A percentile compares a stretch with the other conserved stretches of the same genome.
These are phyloP conservation scores for Chlamydomonas incerta DNA, from an alignment of 139 green algal species.

Conservation along the genomic window DNA sequence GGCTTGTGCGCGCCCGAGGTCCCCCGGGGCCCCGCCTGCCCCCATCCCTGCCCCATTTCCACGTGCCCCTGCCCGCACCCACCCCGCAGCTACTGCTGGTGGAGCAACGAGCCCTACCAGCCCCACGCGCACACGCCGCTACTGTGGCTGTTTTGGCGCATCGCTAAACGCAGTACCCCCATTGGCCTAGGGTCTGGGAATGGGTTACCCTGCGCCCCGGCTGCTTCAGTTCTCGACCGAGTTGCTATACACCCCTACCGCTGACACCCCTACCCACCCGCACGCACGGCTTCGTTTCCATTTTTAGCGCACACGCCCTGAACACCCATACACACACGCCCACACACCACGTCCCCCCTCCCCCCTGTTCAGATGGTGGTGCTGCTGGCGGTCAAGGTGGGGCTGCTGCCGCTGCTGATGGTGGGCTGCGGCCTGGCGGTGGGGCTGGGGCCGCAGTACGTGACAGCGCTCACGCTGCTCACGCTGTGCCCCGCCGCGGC, in stretches of 20 bases:
- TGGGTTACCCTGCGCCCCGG: too few species aligned
- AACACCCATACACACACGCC: not conserved
- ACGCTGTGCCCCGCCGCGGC: constrained; percentile 28
- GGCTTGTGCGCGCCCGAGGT: too few species aligned
- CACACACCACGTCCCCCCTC: not conserved
- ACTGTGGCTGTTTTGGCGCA: not conserved
- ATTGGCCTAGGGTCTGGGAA: too few species aligned
- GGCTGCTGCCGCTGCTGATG: constrained; percentile 30
- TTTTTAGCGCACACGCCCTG: too few species aligned
- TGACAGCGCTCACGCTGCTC: constrained; percentile 31
- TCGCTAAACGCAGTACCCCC: too few species aligned
- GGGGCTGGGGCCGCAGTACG: constrained; percentile 11
- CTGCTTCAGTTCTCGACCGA: too few species aligned
- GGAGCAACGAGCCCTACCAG: constrained; percentile 4
- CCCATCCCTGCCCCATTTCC: too few species aligned
- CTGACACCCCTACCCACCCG: too few species aligned
- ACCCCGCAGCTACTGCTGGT: constrained; percentile 22
- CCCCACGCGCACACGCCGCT: not conserved
- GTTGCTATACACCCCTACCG: too few species aligned
- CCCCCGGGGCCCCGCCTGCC: too few species aligned
- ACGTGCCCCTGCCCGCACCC: not conserved
- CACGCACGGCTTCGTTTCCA: too few species aligned
- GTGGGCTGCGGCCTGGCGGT: constrained; percentile 1
- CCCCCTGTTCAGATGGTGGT: constrained; percentile 20
- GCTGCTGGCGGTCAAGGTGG: constrained; percentile 25